A percentile compares a stretch with the other conserved stretches of the same genome.
Evolutionary conservation across 2,329 filamentous ascomycete genomes (phyloP).

Genomic region (Aphanocladium album): DNA sequence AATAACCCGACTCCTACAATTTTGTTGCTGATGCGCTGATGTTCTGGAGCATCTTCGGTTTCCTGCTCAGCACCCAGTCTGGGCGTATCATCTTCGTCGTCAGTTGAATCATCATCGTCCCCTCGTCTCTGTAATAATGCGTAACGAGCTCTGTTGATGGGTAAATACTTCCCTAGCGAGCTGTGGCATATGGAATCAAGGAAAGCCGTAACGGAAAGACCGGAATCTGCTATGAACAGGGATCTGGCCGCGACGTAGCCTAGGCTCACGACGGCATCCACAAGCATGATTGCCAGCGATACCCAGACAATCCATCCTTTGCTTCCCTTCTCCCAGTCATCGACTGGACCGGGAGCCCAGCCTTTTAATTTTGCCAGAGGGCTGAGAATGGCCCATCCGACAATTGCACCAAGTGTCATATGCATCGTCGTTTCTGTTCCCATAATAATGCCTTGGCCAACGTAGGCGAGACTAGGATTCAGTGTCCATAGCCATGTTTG

Average conservation of each 20-base stretch:
- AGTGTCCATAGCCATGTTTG: constrained; percentile 88
- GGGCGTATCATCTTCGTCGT: constrained; percentile 15
- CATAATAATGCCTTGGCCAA: constrained; percentile 98
- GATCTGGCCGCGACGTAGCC: constrained; percentile 70
- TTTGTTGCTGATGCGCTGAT: constrained; percentile 71
- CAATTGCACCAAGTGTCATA: constrained; percentile 83
- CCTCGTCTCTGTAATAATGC: constrained; percentile 15
- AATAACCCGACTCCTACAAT: constrained; percentile 71
- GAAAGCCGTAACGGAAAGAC: neutral
- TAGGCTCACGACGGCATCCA: constrained; percentile 84
- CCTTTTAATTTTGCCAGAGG: constrained; percentile 78
- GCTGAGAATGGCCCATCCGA: constrained; percentile 89
- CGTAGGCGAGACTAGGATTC: constrained; percentile 94
- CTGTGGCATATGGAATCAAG: neutral
- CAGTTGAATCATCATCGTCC: constrained; percentile 18
- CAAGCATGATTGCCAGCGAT: constrained; percentile 92
- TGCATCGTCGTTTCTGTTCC: constrained; percentile 90
- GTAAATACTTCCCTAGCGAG: neutral
- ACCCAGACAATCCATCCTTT: constrained; percentile 99
- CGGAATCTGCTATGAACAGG: constrained; percentile 27
- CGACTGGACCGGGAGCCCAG: constrained; percentile 84
- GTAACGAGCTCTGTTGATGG: constrained; percentile 11
- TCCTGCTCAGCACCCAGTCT: constrained; percentile 22
- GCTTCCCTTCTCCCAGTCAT: constrained; percentile 86
- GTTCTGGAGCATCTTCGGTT: constrained; percentile 72